Evolutionary conservation across 768 basidiomycete species (phyloP), one percentile per base, ranked within the genome.

Genomic region (Hortiboletus flavorubellus): DNA sequence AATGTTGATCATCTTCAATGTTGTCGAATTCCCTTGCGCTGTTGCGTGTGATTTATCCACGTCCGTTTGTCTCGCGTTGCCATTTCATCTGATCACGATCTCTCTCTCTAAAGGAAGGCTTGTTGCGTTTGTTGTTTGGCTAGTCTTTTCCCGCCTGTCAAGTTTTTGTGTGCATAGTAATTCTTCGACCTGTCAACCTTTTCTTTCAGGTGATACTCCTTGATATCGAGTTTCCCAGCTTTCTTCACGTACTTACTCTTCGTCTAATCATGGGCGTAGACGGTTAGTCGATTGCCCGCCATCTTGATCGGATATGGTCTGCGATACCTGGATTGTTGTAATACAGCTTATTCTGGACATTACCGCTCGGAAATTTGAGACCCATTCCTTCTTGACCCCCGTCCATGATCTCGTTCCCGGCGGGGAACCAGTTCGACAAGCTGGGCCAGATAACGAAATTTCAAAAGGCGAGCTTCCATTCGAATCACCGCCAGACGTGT

Each of bases 271-370:
- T 49, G 43, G 58, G 45, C 53, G 56, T 41, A 53, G 58, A 54
- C 60, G 48, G 51, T 46, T 48, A 48, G 65, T 59, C 55, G 56
- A 56, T 49, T 40, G 53, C 48, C 49, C 51, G 42, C 56, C 53
- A 21, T 40, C 49, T 64, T 68, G 68, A 59, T 70, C 60, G 62
- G 61, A 72, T 67, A 59, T 54, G 56, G 64, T 58, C 66, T 68
- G 70, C 66, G 59, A 70, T 70, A 72, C 69, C 69, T 70, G 70
- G 64, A 56, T 67, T 72, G 68, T 71, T 70, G 70, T 70, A 70
- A 68, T 70, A 70, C 67, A 72, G 51, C 58, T 59, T 58, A 60
- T 64, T 64, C 61, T 68, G 68, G 70, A 71, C 63, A 29, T 50
- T 42, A 40, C 37, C 26, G 16, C 54, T 55, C 56, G 63, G 59